phyloP scores from a whole-genome alignment of 129 eudicot species.

The Flaveria brownii region DNA sequence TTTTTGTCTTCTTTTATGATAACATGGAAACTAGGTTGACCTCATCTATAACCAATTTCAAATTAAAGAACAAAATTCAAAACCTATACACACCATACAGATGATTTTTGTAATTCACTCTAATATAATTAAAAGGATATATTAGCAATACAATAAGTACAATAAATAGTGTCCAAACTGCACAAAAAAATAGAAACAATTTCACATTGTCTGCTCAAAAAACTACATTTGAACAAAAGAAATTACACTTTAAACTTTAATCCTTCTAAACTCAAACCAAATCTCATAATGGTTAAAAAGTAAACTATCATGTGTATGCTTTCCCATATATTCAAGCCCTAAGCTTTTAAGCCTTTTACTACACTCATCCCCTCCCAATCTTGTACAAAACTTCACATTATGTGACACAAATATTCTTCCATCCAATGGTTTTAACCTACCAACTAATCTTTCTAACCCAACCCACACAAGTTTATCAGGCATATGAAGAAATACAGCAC shows the following conservation, averaged over 20 bases:
- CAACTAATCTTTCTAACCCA: constrained; percentile 74
- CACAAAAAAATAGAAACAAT: constrained; percentile 17
- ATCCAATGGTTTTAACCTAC: constrained; percentile 62
- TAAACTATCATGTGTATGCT: constrained; percentile 89
- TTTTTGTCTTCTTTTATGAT: too few species aligned
- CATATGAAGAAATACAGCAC: constrained; percentile 97
- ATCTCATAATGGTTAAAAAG: constrained; percentile 94
- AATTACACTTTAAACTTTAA: constrained; percentile 18
- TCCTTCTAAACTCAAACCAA: constrained; percentile 86
- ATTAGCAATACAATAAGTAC: constrained; percentile 9
- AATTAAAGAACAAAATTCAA: too few species aligned
- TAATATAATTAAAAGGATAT: background rate
- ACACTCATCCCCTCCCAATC: constrained; percentile 94
- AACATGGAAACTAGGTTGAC: too few species aligned
- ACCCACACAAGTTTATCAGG: constrained; percentile 94
- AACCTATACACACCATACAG: background rate
- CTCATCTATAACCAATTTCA: too few species aligned
- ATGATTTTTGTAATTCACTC: background rate
- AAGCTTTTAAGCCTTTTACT: constrained; percentile 58
- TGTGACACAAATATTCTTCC: constrained; percentile 92
- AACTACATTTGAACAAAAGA: constrained; percentile 2
- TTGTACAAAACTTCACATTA: constrained; percentile 85
- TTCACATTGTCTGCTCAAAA: constrained; percentile 17
- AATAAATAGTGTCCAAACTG: constrained; percentile 9
- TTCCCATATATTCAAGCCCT: constrained; percentile 83